A percentile compares a stretch with the other conserved stretches of the same genome.
phyloP scores from a whole-genome alignment of 176 grass and related monocot genomes.

The Bothriochloa decipiens region DNA sequence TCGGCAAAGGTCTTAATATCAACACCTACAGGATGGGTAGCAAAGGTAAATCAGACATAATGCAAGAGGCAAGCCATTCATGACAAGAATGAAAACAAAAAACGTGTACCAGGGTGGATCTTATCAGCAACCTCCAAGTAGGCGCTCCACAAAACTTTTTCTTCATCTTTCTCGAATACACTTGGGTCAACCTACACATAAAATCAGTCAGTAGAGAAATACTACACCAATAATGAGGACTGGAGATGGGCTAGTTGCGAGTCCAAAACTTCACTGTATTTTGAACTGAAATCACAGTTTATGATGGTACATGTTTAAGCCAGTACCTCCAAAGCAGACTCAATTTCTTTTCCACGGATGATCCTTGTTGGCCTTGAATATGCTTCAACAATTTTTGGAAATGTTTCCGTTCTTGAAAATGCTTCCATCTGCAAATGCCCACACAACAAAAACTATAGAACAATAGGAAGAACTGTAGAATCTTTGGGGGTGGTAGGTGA shows the following conservation, averaged over 20 bases:
- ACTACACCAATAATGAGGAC: background rate
- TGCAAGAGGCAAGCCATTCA: slow-evolving; percentile 11
- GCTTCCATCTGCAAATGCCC: slow-evolving; percentile 69
- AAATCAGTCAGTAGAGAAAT: slow-evolving; percentile 15
- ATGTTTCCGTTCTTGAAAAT: slow-evolving; percentile 68
- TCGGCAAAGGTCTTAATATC: slow-evolving; percentile 66
- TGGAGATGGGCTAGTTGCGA: background rate
- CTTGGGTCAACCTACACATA: slow-evolving; percentile 55
- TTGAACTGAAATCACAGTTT: slow-evolving; percentile 6
- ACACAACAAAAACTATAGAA: slow-evolving; percentile 8
- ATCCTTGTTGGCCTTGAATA: slow-evolving; percentile 89
- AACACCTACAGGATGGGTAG: slow-evolving; percentile 49
- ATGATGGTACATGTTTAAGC: background rate
- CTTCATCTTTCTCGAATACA: slow-evolving; percentile 80
- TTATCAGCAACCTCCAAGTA: slow-evolving; percentile 70
- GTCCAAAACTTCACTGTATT: background rate
- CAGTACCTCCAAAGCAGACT: slow-evolving; percentile 59
- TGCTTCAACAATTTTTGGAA: slow-evolving; percentile 82
- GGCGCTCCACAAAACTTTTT: slow-evolving; percentile 69
- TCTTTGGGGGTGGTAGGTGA: background rate
- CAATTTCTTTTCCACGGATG: slow-evolving; percentile 75
- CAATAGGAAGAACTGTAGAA: slow-evolving; percentile 23
- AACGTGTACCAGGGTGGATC: slow-evolving; percentile 68
- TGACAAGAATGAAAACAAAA: background rate
- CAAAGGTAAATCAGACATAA: background rate